Conservation (phyloP, 768 basidiomycete genomes). For the Sutorius australiensis region DNA sequence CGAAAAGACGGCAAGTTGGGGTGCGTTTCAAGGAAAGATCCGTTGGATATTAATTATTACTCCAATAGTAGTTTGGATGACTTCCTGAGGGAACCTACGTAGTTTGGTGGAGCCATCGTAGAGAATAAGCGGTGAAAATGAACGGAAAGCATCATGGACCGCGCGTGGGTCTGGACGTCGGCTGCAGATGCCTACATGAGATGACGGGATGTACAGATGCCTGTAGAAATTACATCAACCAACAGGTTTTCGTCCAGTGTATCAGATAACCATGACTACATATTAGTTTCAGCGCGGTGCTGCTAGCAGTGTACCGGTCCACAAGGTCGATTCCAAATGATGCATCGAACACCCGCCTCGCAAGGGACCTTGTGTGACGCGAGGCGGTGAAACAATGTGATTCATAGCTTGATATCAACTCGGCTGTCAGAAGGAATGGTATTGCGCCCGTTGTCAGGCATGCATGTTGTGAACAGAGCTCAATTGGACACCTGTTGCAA, state of each 20-base stretch:
- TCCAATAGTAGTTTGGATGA: not conserved
- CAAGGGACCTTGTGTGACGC: too few species aligned
- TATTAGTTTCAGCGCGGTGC: not conserved
- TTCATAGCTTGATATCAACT: not conserved
- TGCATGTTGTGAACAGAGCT: not conserved
- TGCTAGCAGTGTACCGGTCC: not conserved
- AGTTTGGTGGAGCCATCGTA: not conserved
- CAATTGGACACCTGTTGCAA: not conserved
- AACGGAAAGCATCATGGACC: too few species aligned
- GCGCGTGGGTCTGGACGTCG: not conserved
- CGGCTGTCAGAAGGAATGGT: not conserved
- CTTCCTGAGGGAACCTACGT: not conserved
- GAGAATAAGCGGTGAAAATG: not conserved
- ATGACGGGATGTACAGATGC: not conserved
- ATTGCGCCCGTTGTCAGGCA: conserved; percentile 15
- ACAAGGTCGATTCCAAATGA: not conserved
- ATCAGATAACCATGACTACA: conserved; percentile 21
- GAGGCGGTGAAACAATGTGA: not conserved
- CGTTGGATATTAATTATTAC: conserved; percentile 6
- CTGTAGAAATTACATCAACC: not conserved
- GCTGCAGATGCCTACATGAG: not conserved
- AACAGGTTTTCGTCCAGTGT: not conserved
- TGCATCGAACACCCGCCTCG: not conserved
- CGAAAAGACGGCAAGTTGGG: not conserved
- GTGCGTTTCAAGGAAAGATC: conserved; percentile 21